Evolutionary conservation across 768 basidiomycete species (phyloP).

Genomic region (Auriculariales sp.): DNA sequence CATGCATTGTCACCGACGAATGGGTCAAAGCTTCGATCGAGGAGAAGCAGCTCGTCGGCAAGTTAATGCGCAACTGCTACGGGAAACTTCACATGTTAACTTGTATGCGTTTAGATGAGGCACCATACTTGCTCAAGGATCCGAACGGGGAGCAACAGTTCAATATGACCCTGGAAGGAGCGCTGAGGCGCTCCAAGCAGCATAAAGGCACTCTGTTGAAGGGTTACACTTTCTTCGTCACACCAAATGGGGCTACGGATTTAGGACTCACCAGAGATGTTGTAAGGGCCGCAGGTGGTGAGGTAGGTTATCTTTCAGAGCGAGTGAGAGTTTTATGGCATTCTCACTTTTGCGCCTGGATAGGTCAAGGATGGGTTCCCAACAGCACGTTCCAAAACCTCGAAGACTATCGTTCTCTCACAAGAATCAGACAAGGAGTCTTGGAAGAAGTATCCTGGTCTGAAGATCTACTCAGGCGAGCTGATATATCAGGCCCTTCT

Average conservation of each 20-base stretch:
- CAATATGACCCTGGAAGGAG: constrained; percentile 45
- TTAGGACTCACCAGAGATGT: constrained; percentile 45
- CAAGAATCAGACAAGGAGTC: no score
- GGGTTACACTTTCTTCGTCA: constrained; percentile 61
- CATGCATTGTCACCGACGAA: constrained; percentile 43
- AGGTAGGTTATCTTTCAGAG: constrained; percentile 27
- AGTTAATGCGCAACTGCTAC: constrained; percentile 15
- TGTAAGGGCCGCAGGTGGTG: constrained; percentile 54
- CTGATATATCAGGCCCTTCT: no score
- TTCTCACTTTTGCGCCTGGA: neutral
- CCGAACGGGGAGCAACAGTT: constrained; percentile 48
- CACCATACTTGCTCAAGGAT: constrained; percentile 46
- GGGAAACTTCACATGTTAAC: neutral
- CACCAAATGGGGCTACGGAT: constrained; percentile 45
- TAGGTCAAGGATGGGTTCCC: neutral
- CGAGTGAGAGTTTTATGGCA: neutral
- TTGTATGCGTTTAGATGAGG: constrained; percentile 35
- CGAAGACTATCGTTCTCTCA: neutral
- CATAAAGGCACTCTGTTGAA: constrained; percentile 41
- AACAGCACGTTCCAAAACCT: neutral
- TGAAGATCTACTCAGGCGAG: no score
- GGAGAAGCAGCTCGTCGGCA: constrained; percentile 47
- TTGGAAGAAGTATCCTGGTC: no score
- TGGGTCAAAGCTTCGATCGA: constrained; percentile 56
- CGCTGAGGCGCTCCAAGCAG: constrained; percentile 42